Base-by-base conservation (phyloP, 495 filamentous ascomycete genomes). In the Monascus purpureus region DNA sequence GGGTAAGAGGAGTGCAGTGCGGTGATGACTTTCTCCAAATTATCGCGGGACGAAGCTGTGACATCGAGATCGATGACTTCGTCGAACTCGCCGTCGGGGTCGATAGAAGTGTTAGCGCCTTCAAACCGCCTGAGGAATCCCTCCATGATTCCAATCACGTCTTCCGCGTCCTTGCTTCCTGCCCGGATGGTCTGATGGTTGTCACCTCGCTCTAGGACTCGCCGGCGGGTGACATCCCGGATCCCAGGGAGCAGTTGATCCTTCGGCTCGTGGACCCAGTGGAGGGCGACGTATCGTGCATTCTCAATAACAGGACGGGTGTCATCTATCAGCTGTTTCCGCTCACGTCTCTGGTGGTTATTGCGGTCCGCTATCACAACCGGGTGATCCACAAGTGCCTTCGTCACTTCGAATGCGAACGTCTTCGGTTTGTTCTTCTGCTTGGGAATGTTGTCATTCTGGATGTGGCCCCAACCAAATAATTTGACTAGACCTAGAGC, bases 131-230 rank as follows among this genome's bases (percentile, higher is more conserved):
- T 38, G 27, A 97, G 61, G 60, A 99, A 99, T 22, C 85, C 84
- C 39, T 94, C 78, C 90, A 99, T 96, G 46, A 99, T 96, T 6
- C 73, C 72, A 14, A 83, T 63, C 20, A 88, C 74, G 49, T 93
- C 83, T 9, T 61, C 52, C 23, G 57, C 52, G 29, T 72, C 59
- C 44, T 75, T 72, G 19, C 68, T 72, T 8, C 73, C 77, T 3
- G 88, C 66, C 36, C 88, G 86, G 44, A 99, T 99, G 8, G 88
- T 95, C 51, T 99, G 90, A 45, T 99, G 90, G 47, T 95, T 96
- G 52, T 99, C 85, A 0, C 90, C 90, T 9, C 90, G 82, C 1
- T 68, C 61, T 14, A 95, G 59, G 0, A 99, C 83, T 8, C 90
- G 77, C 27, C 75, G 64, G 27, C 73, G 76, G 0, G 82, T 93